phyloP scores from a whole-genome alignment of 331 rosid genomes.

The Acacia pycnantha region DNA sequence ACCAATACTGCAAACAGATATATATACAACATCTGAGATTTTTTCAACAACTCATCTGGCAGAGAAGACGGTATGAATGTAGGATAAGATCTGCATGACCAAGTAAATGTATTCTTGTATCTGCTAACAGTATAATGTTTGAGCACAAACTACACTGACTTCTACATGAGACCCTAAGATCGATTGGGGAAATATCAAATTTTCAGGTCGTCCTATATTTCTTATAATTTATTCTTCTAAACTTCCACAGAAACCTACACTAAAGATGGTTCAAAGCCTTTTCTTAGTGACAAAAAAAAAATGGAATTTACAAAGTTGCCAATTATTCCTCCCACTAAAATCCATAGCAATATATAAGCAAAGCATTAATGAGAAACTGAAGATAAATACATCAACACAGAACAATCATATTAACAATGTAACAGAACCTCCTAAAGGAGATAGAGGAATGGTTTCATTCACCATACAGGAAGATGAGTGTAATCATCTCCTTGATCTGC shows the following conservation, averaged over 20 bases:
- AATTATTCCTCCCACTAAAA: conserved; percentile 11
- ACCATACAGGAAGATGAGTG: conserved; percentile 91
- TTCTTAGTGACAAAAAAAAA: background rate
- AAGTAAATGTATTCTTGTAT: background rate
- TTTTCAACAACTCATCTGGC: conserved; percentile 11
- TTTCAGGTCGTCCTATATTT: background rate
- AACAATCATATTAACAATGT: background rate
- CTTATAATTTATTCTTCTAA: conserved; percentile 2
- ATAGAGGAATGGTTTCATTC: conserved; percentile 39
- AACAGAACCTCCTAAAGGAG: conserved; percentile 31
- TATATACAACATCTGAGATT: conserved; percentile 17
- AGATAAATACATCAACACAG: background rate
- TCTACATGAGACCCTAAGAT: background rate
- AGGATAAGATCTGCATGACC: background rate
- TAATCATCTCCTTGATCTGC: conserved; percentile 98
- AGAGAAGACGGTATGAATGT: background rate
- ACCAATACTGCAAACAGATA: conserved; percentile 7
- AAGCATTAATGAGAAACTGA: conserved; percentile 2
- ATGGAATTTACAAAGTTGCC: background rate
- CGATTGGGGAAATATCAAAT: background rate
- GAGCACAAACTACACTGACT: background rate
- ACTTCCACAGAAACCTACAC: conserved; percentile 6
- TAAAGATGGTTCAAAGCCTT: background rate
- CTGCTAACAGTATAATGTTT: background rate
- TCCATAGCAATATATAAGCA: background rate